Base-by-base conservation (phyloP, 768 basidiomycete species). In the Suillus placidus region DNA sequence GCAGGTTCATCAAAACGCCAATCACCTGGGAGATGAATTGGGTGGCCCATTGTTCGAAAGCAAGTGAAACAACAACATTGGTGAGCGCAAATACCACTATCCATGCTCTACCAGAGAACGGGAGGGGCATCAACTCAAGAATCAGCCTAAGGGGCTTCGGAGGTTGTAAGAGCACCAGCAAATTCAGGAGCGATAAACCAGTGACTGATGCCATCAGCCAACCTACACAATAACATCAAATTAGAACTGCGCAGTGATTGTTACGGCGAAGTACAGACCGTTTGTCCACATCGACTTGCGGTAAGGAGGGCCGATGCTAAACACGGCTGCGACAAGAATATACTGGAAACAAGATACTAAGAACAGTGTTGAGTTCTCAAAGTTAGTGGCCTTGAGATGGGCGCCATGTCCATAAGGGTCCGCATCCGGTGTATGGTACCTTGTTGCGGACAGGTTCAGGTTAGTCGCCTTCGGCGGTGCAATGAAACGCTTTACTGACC, bases 301-400 rank as follows among this genome's bases (percentile, higher is more conserved):
- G 77, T 97, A 99, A 5, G 97, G 97, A 4, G 96, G 96, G 0
- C 97, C 97, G 69, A 99, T 97, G 75, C 94, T 97, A 80, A 99
- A 99, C 0, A 99, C 95, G 0, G 91, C 97, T 14, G 97, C 97
- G 9, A 97, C 93, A 58, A 99, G 82, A 72, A 99, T 94, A 77
- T 99, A 99, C 79, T 99, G 97, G 88, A 99, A 99, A 67, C 95
- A 97, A 12, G 97, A 98, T 52, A 98, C 82, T 69, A 98, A 78
- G 80, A 99, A 99, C 64, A 99, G 78, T 35, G 86, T 88, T 6
- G 97, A 89, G 75, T 99, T 98, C 77, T 99, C 97, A 72, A 86
- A 96, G 75, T 96, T 98, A 49, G 80, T 87, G 26, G 94, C 89
- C 65, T 94, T 87, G 52, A 99, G 82, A 70, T 93, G 87, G 76